Base-by-base conservation (phyloP, 257 asterid species). In the Forsythia viridissima region DNA sequence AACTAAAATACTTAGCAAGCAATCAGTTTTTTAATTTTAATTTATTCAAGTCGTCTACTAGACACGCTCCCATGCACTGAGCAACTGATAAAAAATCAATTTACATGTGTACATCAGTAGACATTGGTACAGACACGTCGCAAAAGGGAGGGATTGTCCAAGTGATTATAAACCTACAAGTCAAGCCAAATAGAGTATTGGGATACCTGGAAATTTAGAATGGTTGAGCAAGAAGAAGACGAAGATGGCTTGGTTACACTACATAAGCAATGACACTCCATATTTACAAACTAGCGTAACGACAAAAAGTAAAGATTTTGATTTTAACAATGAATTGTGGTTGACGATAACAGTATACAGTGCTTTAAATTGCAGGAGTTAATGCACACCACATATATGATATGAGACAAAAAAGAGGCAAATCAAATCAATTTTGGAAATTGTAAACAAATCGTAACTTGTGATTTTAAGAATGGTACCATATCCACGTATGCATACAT, bases 251-350 rank as follows among this genome's bases (percentile, higher is more conserved):
- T 80, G 44, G 81, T 69, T 4, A 79, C 85, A 70, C 70, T 70
- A 82, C 85, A 77, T 81, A 81, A 84, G 78, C 78, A 83, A 57
- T 71, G 86, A 15, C 85, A 85, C 63, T 90, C 92, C 97, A 92
- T 90, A 24, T 24, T 24, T 24, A 20, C 8, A 13, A 4, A 11
- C 8, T 1, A 3, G 18, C 4, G 61, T 44, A n/a, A 71, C 57
- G 0, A 41, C 34, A 41, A 48, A 71, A 38, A 71, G 8, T 9
- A 6, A 40, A 21, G 3, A n/a, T 20, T 10, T 5, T 24, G 24
- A 24, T 24, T 24, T 24, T 24, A 10, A 3, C 40, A 10, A 8
- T 11, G 76, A 11, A 72, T 44, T 72, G 43, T 34, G 65, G 42
- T 40, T 66, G 76, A 57, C 30, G 75, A 51, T 52, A 66, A 24